Evolutionary conservation across 169 alveolate genomes (phyloP).

Genomic region (Plasmodium reichenowi): DNA sequence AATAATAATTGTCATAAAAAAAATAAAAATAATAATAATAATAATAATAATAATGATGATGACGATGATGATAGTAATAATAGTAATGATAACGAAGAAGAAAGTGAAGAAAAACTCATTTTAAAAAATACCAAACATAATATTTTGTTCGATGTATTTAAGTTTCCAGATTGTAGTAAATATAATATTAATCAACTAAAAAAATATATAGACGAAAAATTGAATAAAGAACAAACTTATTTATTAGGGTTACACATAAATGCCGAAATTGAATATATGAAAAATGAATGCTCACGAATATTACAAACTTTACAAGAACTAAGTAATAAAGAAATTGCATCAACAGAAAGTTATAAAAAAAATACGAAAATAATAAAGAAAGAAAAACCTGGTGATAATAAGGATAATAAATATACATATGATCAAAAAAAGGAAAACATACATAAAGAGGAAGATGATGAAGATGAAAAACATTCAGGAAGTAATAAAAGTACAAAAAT

Average conservation of each 20-base stretch:
- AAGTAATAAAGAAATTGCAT: slow-evolving; percentile 49
- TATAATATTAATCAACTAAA: slow-evolving; percentile 92
- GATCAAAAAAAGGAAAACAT: neutral
- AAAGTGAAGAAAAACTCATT: slow-evolving; percentile 88
- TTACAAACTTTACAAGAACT: slow-evolving; percentile 89
- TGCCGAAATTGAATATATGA: slow-evolving; percentile 97
- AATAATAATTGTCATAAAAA: neutral
- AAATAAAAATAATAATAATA: neutral
- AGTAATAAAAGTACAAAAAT: slow-evolving; percentile 88
- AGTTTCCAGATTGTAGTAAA: slow-evolving; percentile 96
- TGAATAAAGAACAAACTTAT: slow-evolving; percentile 92
- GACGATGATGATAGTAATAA: neutral
- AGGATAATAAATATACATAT: neutral
- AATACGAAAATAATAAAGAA: neutral
- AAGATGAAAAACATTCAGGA: slow-evolving; percentile 81
- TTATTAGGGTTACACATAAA: slow-evolving; percentile 96
- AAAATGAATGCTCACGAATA: slow-evolving; percentile 91
- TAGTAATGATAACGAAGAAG: slow-evolving; percentile 7
- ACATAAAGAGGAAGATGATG: slow-evolving; percentile 34
- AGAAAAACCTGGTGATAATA: neutral
- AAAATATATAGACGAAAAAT: slow-evolving; percentile 94
- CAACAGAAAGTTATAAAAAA: slow-evolving; percentile 37
- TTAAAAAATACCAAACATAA: slow-evolving; percentile 92
- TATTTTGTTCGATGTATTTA: slow-evolving; percentile 93
- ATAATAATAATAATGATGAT: neutral